A percentile compares a stretch with the other conserved stretches of the same genome.
Conservation (phyloP, 495 filamentous ascomycete genomes). For the Penicillium macrosclerotiorum region DNA sequence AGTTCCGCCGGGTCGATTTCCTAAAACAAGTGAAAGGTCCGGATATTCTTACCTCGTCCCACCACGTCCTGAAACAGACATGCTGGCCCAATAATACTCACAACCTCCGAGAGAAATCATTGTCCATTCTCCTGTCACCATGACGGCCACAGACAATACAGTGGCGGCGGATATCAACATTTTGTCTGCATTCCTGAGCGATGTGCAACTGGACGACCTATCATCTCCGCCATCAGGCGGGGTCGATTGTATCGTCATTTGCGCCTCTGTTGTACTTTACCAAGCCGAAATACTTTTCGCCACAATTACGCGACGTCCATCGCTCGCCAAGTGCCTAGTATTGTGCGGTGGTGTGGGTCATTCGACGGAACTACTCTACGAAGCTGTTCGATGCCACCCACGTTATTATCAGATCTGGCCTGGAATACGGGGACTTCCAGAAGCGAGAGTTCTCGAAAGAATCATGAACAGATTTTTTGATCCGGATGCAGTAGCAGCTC, state of each 20-base stretch:
- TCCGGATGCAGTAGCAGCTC: constrained; percentile 7
- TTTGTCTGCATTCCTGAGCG: not conserved
- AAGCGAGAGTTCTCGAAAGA: constrained; percentile 29
- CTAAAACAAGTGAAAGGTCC: too few relatives aligned
- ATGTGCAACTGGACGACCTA: not conserved
- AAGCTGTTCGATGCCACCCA: constrained; percentile 25
- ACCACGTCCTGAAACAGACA: too few relatives aligned
- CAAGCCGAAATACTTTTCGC: constrained; percentile 19
- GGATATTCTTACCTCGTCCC: too few relatives aligned
- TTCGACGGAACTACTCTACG: constrained; percentile 33
- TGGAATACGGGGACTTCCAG: constrained; percentile 24
- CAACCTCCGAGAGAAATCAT: too few relatives aligned
- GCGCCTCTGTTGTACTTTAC: constrained; percentile 23
- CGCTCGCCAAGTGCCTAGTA: constrained; percentile 27
- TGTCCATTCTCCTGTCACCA: too few relatives aligned
- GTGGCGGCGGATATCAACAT: constrained; percentile 2
- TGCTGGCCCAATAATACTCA: too few relatives aligned
- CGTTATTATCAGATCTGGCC: constrained; percentile 16
- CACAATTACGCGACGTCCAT: constrained; percentile 11
- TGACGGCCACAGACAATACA: too few relatives aligned
- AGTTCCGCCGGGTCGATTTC: too few relatives aligned
- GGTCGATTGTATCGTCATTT: constrained; percentile 32
- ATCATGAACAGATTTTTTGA: constrained; percentile 28
- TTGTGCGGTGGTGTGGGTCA: constrained; percentile 40
- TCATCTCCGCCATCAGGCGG: not conserved